A percentile compares a stretch with the other conserved stretches of the same genome.
Evolutionary conservation across 164 flowering plant species (phyloP).

Genomic region (Vitis rupestris): DNA sequence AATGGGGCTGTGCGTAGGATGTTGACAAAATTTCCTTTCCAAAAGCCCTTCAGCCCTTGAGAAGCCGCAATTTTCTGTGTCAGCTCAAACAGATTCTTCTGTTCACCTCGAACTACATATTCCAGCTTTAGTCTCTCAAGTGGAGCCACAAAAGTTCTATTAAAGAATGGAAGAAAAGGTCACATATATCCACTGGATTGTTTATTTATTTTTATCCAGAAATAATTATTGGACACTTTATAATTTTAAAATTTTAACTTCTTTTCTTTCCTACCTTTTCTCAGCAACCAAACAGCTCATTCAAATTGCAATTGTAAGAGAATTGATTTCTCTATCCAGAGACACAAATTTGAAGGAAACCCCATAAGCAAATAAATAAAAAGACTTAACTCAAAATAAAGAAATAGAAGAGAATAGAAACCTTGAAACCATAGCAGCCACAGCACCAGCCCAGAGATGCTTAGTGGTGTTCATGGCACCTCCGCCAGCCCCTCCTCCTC

Average conservation of each 20-base stretch:
- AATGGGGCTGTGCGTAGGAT: slow-evolving; percentile 96
- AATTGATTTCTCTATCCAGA: background rate
- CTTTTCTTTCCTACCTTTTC: background rate
- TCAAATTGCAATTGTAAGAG: background rate
- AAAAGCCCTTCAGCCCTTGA: slow-evolving; percentile 84
- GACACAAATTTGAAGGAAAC: too few species aligned
- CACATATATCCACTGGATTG: too few species aligned
- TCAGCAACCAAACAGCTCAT: background rate
- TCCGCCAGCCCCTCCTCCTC: slow-evolving; percentile 11
- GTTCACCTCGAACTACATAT: slow-evolving; percentile 87
- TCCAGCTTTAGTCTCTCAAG: slow-evolving; percentile 95
- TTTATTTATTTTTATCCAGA: too few species aligned
- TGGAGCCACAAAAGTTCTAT: slow-evolving; percentile 86
- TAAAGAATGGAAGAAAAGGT: too few species aligned
- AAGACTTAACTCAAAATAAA: too few species aligned
- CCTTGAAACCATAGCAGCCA: slow-evolving; percentile 47
- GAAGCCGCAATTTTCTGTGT: slow-evolving; percentile 62
- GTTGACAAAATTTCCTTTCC: slow-evolving; percentile 92
- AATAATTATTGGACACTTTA: background rate
- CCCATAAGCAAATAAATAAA: too few species aligned
- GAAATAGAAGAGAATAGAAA: background rate
- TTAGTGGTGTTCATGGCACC: slow-evolving; percentile 35
- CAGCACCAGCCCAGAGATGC: slow-evolving; percentile 43
- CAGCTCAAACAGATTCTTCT: slow-evolving; percentile 64
- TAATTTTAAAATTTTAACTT: background rate